Evolutionary conservation across 192 early-diverging fungal species (phyloP).

Genomic region (Borealophlyctis nickersoniae): DNA sequence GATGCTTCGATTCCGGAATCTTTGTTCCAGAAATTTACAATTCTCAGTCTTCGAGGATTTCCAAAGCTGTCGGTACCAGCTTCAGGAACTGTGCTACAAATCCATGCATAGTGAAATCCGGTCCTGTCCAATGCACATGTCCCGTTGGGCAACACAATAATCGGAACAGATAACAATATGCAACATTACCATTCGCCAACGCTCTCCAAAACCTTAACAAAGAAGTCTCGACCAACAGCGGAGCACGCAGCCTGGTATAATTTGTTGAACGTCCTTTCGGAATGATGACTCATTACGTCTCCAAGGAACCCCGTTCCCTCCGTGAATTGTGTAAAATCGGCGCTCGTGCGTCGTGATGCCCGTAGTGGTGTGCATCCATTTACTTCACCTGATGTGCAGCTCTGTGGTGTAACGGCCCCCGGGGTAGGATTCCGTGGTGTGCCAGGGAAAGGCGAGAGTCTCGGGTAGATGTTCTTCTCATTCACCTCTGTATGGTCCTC

Average conservation of each 20-base stretch:
- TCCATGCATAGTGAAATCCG: not conserved
- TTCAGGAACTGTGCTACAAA: not conserved
- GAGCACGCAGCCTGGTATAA: slow-evolving; percentile 5
- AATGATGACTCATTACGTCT: not conserved
- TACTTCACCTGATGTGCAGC: not conserved
- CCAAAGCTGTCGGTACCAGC: not conserved
- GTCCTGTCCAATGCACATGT: not conserved
- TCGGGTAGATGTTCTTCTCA: no score
- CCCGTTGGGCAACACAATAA: not conserved
- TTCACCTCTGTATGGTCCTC: no score
- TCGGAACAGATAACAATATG: not conserved
- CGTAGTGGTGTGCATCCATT: no score
- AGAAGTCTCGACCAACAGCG: slow-evolving; percentile 15
- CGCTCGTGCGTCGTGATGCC: no score
- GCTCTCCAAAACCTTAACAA: slow-evolving; percentile 6
- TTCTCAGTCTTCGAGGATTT: not conserved
- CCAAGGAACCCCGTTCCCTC: not conserved
- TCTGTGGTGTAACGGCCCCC: not conserved
- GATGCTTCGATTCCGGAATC: not conserved
- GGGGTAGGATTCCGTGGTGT: no score
- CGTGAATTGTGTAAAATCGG: not conserved
- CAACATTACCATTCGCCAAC: slow-evolving; percentile 1
- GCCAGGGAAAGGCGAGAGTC: no score
- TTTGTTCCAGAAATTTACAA: not conserved
- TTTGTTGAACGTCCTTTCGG: slow-evolving; percentile 3